Conservation (phyloP, 2,329 filamentous ascomycete species). For the Basipetospora sp. region DNA sequence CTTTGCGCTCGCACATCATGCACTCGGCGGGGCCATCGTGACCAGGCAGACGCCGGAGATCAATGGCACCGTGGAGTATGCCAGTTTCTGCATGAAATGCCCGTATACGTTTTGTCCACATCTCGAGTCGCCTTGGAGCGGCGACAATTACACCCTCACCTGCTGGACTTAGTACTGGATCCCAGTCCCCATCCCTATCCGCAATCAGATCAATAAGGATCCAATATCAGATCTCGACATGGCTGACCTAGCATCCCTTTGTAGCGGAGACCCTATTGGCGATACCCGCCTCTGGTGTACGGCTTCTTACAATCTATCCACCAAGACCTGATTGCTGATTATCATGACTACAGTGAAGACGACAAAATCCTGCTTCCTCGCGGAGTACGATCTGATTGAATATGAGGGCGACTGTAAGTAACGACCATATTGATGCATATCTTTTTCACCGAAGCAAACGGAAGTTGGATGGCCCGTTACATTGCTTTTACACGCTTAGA, state of each 20-base stretch:
- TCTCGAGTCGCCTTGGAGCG: constrained; percentile 1
- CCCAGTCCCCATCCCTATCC: too few relatives aligned
- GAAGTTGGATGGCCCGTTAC: too few relatives aligned
- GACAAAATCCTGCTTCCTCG: not conserved
- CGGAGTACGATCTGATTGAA: constrained; percentile 4
- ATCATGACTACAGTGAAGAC: constrained; percentile 1
- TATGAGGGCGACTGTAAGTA: constrained; percentile 5
- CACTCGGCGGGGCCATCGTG: too few relatives aligned
- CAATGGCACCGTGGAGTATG: constrained; percentile 4
- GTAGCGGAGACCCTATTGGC: constrained; percentile 1
- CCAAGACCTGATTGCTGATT: not conserved
- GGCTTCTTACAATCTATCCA: not conserved
- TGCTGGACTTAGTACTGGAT: constrained; percentile 6
- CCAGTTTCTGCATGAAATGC: constrained; percentile 1
- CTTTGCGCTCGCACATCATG: too few relatives aligned
- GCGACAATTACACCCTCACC: constrained; percentile 1
- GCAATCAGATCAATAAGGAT: not conserved
- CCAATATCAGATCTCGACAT: too few relatives aligned
- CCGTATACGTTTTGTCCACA: constrained; percentile 3
- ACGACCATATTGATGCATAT: not conserved
- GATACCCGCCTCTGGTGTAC: constrained; percentile 4
- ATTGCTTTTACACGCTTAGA: too few relatives aligned
- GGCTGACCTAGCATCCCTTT: not conserved
- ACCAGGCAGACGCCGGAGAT: too few relatives aligned
- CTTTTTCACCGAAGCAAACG: too few relatives aligned